Percentiles rank a stretch among this genome's conserved stretches.
These are phyloP conservation scores for Tylopilus plumbeoviolaceoides DNA, from an alignment of 768 basidiomycete species.

Conservation along the genomic window DNA sequence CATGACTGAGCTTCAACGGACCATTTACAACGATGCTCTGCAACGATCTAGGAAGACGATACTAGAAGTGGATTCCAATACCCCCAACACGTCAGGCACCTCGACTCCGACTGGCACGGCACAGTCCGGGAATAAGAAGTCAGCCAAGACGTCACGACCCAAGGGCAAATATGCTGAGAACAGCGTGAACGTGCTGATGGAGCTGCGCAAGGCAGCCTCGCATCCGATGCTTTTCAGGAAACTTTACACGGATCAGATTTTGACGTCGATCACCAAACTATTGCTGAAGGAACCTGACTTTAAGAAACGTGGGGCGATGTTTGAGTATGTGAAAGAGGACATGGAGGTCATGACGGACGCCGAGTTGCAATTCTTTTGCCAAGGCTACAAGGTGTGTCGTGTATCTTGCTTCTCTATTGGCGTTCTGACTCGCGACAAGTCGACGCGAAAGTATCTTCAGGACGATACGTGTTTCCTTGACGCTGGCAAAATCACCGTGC, in stretches of 20 bases:
- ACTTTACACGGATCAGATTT: slow-evolving; percentile 70
- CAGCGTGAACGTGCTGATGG: slow-evolving; percentile 94
- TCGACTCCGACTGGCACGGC: slow-evolving; percentile 25
- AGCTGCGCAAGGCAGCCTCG: slow-evolving; percentile 90
- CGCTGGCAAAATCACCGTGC: slow-evolving; percentile 79
- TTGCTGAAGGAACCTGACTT: slow-evolving; percentile 92
- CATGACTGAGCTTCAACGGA: slow-evolving; percentile 78
- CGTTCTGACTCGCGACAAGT: slow-evolving; percentile 37
- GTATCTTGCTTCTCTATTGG: neutral
- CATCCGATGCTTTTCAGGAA: slow-evolving; percentile 96
- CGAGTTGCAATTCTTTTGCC: slow-evolving; percentile 85
- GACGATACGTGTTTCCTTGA: slow-evolving; percentile 73
- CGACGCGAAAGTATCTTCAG: slow-evolving; percentile 70
- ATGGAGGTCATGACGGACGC: slow-evolving; percentile 99
- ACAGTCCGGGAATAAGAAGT: slow-evolving; percentile 30
- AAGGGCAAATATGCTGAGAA: slow-evolving; percentile 79
- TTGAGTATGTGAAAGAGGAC: slow-evolving; percentile 90
- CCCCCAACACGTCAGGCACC: slow-evolving; percentile 28
- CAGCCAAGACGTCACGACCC: slow-evolving; percentile 36
- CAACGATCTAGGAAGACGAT: slow-evolving; percentile 82
- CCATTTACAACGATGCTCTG: slow-evolving; percentile 83
- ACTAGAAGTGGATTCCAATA: slow-evolving; percentile 39
- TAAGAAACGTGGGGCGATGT: slow-evolving; percentile 73
- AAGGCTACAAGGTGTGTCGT: slow-evolving; percentile 74
- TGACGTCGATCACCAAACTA: slow-evolving; percentile 73